A percentile compares a stretch with the other conserved stretches of the same genome.
Conservation (phyloP, 768 basidiomycete species). For the Mycena vitilis region DNA sequence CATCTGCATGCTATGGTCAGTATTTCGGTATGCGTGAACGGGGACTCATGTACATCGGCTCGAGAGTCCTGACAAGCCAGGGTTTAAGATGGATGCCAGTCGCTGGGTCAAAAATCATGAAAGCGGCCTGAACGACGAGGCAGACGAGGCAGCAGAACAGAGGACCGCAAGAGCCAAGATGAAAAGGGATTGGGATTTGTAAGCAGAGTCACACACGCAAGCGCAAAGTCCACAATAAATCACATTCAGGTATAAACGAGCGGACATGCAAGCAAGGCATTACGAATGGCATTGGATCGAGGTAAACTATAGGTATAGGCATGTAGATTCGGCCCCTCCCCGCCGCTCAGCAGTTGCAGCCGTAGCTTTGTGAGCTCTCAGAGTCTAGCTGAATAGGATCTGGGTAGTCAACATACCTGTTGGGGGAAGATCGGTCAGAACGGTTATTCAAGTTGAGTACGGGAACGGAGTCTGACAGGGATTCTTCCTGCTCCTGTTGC, state of each 20-base stretch:
- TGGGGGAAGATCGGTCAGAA: slow-evolving; percentile 26
- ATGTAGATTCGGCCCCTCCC: slow-evolving; percentile 28
- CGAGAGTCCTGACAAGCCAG: slow-evolving; percentile 90
- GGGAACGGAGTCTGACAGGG: slow-evolving; percentile 69
- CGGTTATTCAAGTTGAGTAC: slow-evolving; percentile 24
- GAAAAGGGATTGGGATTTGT: slow-evolving; percentile 14
- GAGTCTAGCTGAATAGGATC: slow-evolving; percentile 98
- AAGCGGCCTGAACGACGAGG: slow-evolving; percentile 27
- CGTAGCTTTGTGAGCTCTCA: slow-evolving; percentile 90
- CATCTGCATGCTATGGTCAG: slow-evolving; percentile 66
- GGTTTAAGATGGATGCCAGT: slow-evolving; percentile 78
- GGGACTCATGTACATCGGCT: slow-evolving; percentile 78
- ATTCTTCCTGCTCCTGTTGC: slow-evolving; percentile 96
- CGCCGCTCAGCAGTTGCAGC: slow-evolving; percentile 82
- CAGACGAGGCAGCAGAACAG: not conserved
- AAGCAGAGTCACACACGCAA: slow-evolving; percentile 5
- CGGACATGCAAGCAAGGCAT: slow-evolving; percentile 29
- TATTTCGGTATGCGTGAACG: slow-evolving; percentile 36
- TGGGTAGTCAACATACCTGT: slow-evolving; percentile 97
- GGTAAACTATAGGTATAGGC: slow-evolving; percentile 37
- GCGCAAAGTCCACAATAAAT: slow-evolving; percentile 11
- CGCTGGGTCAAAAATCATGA: slow-evolving; percentile 76
- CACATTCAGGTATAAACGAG: slow-evolving; percentile 29
- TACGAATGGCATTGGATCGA: slow-evolving; percentile 19
- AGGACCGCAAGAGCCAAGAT: not conserved